Evolutionary conservation across 2,329 filamentous ascomycete genomes (phyloP).

Genomic region (Colletotrichum sp.): DNA sequence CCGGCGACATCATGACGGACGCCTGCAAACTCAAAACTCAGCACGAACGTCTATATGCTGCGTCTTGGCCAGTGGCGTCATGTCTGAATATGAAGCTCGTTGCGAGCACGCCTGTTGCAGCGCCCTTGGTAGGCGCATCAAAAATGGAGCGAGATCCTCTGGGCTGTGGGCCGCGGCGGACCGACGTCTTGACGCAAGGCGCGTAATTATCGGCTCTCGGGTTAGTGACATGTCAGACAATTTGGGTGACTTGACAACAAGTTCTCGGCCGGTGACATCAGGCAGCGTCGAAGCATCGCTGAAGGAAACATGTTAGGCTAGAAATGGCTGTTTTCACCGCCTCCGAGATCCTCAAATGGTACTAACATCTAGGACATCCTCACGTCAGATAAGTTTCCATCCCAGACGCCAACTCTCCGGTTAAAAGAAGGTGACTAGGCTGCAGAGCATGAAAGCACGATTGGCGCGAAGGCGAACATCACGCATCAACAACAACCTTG

Average conservation of each 20-base stretch:
- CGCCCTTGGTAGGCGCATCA: background rate
- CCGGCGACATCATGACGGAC: background rate
- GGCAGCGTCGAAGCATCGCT: background rate
- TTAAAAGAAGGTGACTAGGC: background rate
- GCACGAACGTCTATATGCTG: background rate
- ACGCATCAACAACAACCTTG: background rate
- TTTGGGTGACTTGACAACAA: background rate
- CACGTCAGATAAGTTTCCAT: background rate
- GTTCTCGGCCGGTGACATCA: background rate
- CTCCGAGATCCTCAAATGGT: background rate
- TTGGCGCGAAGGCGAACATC: background rate
- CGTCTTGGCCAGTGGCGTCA: background rate
- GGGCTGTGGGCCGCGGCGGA: background rate
- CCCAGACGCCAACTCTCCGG: background rate
- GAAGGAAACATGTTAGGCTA: background rate
- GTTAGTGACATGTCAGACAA: background rate
- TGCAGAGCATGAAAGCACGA: background rate
- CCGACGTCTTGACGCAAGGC: background rate
- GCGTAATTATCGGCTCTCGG: background rate
- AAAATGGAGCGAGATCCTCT: background rate
- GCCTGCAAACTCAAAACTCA: background rate
- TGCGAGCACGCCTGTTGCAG: background rate
- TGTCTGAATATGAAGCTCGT: background rate
- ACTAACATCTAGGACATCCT: background rate
- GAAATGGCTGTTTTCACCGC: background rate